Percentiles rank a stretch among this genome's conserved stretches.
Conservation (phyloP, 768 basidiomycete species). For the Mycena vitilis region DNA sequence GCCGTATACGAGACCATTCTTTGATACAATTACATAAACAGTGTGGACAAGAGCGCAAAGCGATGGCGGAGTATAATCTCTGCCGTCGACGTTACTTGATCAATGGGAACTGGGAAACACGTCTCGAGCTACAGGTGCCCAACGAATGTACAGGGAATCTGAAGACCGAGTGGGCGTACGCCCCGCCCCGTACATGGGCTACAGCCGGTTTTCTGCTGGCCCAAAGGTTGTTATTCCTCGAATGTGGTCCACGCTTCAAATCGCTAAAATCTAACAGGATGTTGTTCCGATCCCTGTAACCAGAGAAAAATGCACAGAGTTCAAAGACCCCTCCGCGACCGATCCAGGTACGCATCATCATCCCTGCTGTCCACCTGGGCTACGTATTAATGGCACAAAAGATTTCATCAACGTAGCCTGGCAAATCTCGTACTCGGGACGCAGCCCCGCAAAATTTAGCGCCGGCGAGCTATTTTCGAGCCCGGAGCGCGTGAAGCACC, state of each 20-base stretch:
- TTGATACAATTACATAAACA: too few relatives aligned
- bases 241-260: neutral
- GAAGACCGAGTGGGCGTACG: slow-evolving; percentile 44
- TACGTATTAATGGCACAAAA: neutral
- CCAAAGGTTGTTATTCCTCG: slow-evolving; percentile 42
- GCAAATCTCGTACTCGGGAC: slow-evolving; percentile 48
- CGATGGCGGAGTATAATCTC: slow-evolving; percentile 32
- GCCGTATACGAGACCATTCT: too few relatives aligned
- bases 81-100: slow-evolving; percentile 39
- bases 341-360: slow-evolving; percentile 20
- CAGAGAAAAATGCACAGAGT: slow-evolving; percentile 41
- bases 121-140: slow-evolving; percentile 39
- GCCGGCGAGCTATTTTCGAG: too few relatives aligned
- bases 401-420: slow-evolving; percentile 46
- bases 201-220: slow-evolving; percentile 38
- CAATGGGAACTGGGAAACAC: slow-evolving; percentile 48
- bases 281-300: slow-evolving; percentile 46
- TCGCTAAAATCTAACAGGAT: slow-evolving; percentile 39
- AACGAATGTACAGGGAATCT: slow-evolving; percentile 16
- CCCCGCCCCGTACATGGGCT: slow-evolving; percentile 44
- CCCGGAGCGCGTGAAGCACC: too few relatives aligned
- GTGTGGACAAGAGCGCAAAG: slow-evolving; percentile 37
- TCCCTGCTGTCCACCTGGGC: too few relatives aligned
- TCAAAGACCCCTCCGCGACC: slow-evolving; percentile 1
- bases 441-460: slow-evolving; percentile 38